Evolutionary conservation across 2,329 filamentous ascomycete genomes (phyloP).

Genomic region (Mycogone perniciosa): DNA sequence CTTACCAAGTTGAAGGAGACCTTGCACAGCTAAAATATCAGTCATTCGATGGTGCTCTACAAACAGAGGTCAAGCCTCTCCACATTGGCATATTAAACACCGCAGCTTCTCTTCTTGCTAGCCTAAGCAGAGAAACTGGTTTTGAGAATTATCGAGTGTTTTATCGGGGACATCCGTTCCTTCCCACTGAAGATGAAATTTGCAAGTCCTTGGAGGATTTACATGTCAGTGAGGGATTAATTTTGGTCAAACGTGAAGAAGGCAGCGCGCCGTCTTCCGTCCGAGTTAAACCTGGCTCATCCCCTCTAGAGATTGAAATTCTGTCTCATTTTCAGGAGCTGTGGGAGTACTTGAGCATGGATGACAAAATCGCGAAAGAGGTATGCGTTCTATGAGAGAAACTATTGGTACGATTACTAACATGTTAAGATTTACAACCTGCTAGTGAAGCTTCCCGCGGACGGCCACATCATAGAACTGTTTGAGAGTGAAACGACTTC

Average conservation of each 20-base stretch:
- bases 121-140: conserved; percentile 61
- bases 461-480: conserved; percentile 53
- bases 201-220: conserved; percentile 61
- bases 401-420: neutral
- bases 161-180: conserved; percentile 59
- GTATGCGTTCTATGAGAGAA: conserved; percentile 31
- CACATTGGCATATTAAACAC: conserved; percentile 66
- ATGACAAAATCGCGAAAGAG: conserved; percentile 62
- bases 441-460: conserved; percentile 61
- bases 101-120: conserved; percentile 60
- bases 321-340: conserved; percentile 76
- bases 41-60: conserved; percentile 56
- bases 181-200: conserved; percentile 52
- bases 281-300: conserved; percentile 45
- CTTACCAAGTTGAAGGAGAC: conserved; percentile 54
- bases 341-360: conserved; percentile 72
- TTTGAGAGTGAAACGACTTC: conserved; percentile 50
- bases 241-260: conserved; percentile 58
- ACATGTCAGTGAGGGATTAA: conserved; percentile 56
- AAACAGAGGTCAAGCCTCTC: conserved; percentile 56
- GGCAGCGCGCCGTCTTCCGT: conserved; percentile 37
- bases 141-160: conserved; percentile 73
- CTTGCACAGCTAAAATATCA: conserved; percentile 66
- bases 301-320: conserved; percentile 69
- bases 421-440: conserved; percentile 58